These are phyloP conservation scores for Diutina catenulata DNA, from an alignment of 1,139 yeast species.

Conservation along the genomic window DNA sequence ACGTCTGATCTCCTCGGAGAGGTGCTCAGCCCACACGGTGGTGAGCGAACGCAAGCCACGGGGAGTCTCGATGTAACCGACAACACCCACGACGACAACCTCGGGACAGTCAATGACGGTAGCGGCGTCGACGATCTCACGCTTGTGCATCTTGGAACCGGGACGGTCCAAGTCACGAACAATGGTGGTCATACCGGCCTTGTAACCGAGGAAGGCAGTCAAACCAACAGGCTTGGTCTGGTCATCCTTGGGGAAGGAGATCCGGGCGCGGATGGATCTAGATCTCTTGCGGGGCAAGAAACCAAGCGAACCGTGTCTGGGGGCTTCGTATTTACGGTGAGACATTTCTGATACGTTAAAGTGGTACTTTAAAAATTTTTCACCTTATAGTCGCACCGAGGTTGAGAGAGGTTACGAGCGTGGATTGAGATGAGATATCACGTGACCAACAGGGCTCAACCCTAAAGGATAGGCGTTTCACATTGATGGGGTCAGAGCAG, in stretches of 20 bases:
- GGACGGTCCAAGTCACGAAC: conserved; percentile 99
- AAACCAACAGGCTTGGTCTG: conserved; percentile 97
- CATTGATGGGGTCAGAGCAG: too few species aligned
- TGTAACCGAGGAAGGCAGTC: conserved; percentile 98
- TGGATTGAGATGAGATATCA: too few species aligned
- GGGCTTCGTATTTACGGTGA: conserved; percentile 99
- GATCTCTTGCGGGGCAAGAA: conserved; percentile 99
- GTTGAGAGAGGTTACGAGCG: too few species aligned
- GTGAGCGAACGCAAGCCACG: conserved; percentile 99
- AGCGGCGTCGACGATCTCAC: conserved; percentile 99
- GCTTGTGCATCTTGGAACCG: conserved; percentile 99
- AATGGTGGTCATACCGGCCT: conserved; percentile 99
- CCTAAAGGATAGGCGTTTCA: too few species aligned
- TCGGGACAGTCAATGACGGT: conserved; percentile 99
- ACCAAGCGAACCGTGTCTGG: conserved; percentile 99
- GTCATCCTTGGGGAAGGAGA: conserved; percentile 98
- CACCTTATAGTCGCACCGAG: conserved; percentile 8
- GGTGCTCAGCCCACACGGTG: conserved; percentile 99
- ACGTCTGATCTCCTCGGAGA: conserved; percentile 98
- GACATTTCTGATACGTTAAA: conserved; percentile 50
- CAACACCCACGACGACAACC: conserved; percentile 98
- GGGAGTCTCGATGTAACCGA: conserved; percentile 99
- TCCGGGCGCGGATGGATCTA: conserved; percentile 96
- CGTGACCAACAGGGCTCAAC: too few species aligned
- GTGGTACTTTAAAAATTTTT: conserved; percentile 8